Percentiles rank a stretch among this genome's conserved stretches.
Conservation (phyloP, 2,329 filamentous ascomycete species). For the Apiospora sp. region DNA sequence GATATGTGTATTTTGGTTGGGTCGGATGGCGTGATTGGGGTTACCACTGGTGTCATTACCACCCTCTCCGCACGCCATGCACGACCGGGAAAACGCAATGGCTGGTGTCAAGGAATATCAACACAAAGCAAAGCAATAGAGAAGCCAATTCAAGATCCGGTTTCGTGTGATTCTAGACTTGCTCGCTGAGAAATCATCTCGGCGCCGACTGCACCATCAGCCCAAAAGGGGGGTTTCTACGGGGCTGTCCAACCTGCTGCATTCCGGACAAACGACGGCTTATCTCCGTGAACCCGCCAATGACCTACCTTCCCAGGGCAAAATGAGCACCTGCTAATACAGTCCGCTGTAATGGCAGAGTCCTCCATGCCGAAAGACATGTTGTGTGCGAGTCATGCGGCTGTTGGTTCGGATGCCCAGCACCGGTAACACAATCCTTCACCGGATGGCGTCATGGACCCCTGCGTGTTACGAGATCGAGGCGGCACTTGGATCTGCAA, state of each 20-base stretch:
- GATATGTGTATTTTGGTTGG: slow-evolving; percentile 24
- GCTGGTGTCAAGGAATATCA: too few relatives aligned
- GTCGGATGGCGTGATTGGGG: slow-evolving; percentile 34
- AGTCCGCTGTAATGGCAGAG: not conserved
- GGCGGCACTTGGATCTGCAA: not conserved
- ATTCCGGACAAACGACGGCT: not conserved
- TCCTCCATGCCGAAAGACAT: not conserved
- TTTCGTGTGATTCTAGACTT: not conserved
- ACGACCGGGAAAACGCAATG: not conserved
- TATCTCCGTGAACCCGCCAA: not conserved
- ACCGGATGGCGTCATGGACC: not conserved
- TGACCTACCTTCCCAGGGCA: not conserved
- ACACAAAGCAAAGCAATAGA: not conserved
- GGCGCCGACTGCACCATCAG: not conserved
- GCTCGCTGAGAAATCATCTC: not conserved
- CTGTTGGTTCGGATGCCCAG: not conserved
- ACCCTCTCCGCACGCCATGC: slow-evolving; percentile 14
- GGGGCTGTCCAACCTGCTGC: not conserved
- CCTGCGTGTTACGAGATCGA: not conserved
- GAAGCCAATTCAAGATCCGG: too few relatives aligned
- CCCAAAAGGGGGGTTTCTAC: not conserved
- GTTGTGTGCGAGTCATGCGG: not conserved
- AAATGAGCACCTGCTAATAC: not conserved
- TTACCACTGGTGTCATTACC: slow-evolving; percentile 31
- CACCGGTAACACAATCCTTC: not conserved